Evolutionary conservation across 2,329 filamentous ascomycete genomes (phyloP).

Genomic region (Xylaria sp.): DNA sequence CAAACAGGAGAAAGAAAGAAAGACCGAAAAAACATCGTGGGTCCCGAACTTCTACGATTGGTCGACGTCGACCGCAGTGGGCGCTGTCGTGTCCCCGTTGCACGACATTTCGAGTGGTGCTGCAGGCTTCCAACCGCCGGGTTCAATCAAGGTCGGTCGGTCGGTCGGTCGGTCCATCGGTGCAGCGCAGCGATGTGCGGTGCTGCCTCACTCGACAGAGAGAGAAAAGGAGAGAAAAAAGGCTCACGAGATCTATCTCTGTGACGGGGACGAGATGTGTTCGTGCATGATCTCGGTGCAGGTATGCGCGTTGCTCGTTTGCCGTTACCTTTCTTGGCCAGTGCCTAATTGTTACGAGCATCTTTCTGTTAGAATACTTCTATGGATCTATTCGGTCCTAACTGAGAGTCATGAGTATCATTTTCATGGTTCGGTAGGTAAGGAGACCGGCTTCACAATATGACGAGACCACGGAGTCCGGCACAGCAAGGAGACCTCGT

Average conservation of each 20-base stretch:
- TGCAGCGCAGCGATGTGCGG: too few species aligned
- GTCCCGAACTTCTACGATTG: too few species aligned
- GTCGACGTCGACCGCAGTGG: constrained; percentile 8
- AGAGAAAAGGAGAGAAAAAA: constrained; percentile 13
- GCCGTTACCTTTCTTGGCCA: constrained; percentile 31
- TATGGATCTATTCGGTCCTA: too few species aligned
- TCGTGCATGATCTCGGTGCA: constrained; percentile 33
- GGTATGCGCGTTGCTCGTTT: constrained; percentile 31
- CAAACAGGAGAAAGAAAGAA: not conserved
- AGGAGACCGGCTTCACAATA: too few species aligned
- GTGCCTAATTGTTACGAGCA: not conserved
- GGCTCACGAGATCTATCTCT: constrained; percentile 34
- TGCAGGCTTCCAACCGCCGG: constrained; percentile 30
- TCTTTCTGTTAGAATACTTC: too few species aligned
- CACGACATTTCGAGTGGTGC: constrained; percentile 28
- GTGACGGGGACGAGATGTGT: constrained; percentile 25
- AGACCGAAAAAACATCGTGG: not conserved
- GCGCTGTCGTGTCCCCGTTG: constrained; percentile 25
- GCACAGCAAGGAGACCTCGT: too few species aligned
- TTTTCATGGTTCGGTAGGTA: too few species aligned
- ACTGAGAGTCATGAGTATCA: too few species aligned
- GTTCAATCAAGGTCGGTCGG: constrained; percentile 22
- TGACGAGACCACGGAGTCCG: too few species aligned
- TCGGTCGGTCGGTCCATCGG: not conserved
- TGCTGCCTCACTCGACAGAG: not conserved